phyloP scores from a whole-genome alignment of 2,329 filamentous ascomycete genomes.

The Coleophoma crateriformis region DNA sequence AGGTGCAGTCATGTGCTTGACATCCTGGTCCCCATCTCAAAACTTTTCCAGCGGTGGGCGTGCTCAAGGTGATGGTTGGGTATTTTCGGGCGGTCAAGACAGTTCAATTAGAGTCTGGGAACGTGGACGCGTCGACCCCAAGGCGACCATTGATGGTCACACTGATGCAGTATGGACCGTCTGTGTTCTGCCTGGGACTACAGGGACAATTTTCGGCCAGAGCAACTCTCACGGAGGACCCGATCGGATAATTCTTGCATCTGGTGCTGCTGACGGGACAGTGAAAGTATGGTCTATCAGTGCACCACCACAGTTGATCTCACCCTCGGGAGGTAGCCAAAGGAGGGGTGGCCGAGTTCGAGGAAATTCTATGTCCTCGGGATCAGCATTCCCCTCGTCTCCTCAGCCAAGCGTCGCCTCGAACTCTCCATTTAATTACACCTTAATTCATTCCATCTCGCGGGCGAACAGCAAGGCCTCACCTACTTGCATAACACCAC shows the following conservation, averaged over 20 bases:
- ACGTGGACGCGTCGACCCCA: conserved; percentile 86
- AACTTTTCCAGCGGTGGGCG: conserved; percentile 87
- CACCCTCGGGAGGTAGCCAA: conserved; percentile 63
- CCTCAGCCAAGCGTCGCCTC: conserved; percentile 86
- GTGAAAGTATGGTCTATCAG: conserved; percentile 95
- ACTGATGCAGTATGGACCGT: conserved; percentile 95
- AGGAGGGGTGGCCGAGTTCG: conserved; percentile 73
- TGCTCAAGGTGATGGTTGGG: conserved; percentile 90
- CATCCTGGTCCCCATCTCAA: conserved; percentile 80
- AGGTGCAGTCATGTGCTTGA: conserved; percentile 82
- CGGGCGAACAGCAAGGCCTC: conserved; percentile 64
- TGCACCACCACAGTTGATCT: conserved; percentile 78
- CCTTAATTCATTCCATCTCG: conserved; percentile 79
- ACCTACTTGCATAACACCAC: conserved; percentile 86
- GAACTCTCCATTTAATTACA: conserved; percentile 80
- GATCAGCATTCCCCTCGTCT: conserved; percentile 83
- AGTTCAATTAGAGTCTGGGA: conserved; percentile 94
- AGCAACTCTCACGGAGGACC: conserved; percentile 69
- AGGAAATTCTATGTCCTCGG: conserved; percentile 90
- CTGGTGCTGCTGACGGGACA: conserved; percentile 84
- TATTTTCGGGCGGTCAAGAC: conserved; percentile 96
- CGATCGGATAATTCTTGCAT: conserved; percentile 85
- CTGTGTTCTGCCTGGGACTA: conserved; percentile 81
- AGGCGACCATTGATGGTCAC: conserved; percentile 89
- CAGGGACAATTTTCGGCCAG: conserved; percentile 74